These are phyloP conservation scores for Cytidiella melzeri DNA, from an alignment of 768 basidiomycete genomes.

Conservation along the genomic window DNA sequence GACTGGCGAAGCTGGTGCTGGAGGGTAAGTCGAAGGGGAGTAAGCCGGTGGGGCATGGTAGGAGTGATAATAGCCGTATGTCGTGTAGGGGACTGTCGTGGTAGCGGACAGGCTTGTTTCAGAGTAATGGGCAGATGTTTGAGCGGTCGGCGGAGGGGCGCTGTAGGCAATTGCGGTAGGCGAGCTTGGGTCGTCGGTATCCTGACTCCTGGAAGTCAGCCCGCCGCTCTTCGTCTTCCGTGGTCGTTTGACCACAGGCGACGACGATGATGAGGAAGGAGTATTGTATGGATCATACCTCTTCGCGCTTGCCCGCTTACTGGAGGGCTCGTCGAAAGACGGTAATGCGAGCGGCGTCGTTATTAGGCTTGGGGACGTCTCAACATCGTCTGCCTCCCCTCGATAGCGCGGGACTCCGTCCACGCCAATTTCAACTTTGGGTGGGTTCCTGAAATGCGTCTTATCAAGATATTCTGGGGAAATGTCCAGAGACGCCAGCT, in stretches of 20 bases:
- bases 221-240: constrained; percentile 19
- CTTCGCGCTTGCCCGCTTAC: constrained; percentile 22
- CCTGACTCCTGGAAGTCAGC: constrained; percentile 14
- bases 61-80: constrained; percentile 10
- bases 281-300: constrained; percentile 28
- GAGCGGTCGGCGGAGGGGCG: constrained; percentile 4
- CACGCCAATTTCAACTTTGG: constrained; percentile 77
- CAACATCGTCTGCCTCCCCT: constrained; percentile 70
- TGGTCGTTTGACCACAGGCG: constrained; percentile 14
- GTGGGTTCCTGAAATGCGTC: constrained; percentile 87
- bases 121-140: constrained; percentile 5
- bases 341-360: constrained; percentile 19
- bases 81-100: not conserved
- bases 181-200: constrained; percentile 12
- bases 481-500: constrained; percentile 82
- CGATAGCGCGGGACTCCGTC: constrained; percentile 81
- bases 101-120: constrained; percentile 8
- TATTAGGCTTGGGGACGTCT: constrained; percentile 26
- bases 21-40: constrained; percentile 10
- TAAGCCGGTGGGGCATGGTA: constrained; percentile 6
- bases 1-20: constrained; percentile 7
- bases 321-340: constrained; percentile 16
- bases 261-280: constrained; percentile 1
- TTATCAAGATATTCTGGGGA: constrained; percentile 84
- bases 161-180: constrained; percentile 8